Evolutionary conservation across 768 basidiomycete genomes (phyloP).

Genomic region (Daedalea quercina): DNA sequence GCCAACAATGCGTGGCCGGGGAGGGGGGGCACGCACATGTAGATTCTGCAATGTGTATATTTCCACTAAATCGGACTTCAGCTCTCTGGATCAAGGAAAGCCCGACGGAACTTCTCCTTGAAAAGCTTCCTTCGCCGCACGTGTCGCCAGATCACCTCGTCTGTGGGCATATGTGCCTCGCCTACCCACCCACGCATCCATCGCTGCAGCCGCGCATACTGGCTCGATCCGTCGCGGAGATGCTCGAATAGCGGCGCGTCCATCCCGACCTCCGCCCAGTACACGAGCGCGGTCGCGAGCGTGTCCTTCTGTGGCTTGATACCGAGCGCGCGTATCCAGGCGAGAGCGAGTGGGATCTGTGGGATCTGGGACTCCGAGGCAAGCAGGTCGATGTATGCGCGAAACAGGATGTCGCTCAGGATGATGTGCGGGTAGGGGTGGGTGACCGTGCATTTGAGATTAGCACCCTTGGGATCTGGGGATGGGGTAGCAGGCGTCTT

Average conservation of each 20-base stretch:
- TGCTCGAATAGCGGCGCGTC: constrained; percentile 53
- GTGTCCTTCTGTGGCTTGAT: constrained; percentile 49
- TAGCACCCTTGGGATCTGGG: not conserved
- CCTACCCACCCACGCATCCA: constrained; percentile 62
- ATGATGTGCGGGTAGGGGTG: constrained; percentile 28
- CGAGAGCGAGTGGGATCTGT: constrained; percentile 61
- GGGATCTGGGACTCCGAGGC: constrained; percentile 39
- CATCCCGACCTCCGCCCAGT: constrained; percentile 67
- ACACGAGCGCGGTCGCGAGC: constrained; percentile 54
- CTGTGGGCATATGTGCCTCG: constrained; percentile 35
- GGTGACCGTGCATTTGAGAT: not conserved
- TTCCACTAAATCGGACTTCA: not conserved
- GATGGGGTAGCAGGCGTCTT: not conserved
- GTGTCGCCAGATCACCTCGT: constrained; percentile 26
- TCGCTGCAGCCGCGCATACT: constrained; percentile 34
- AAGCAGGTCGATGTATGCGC: constrained; percentile 54
- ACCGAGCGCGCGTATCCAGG: constrained; percentile 65
- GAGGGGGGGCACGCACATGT: too few relatives aligned
- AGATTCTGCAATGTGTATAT: too few relatives aligned
- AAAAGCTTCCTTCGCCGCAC: constrained; percentile 4
- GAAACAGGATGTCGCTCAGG: constrained; percentile 46
- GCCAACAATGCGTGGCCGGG: too few relatives aligned
- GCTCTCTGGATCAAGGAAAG: not conserved
- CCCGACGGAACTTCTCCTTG: not conserved
- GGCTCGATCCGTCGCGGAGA: constrained; percentile 22